A percentile compares a stretch with the other conserved stretches of the same genome.
These are phyloP conservation scores for Zizania latifolia DNA, from an alignment of 176 grass and related monocot species.

Conservation along the genomic window DNA sequence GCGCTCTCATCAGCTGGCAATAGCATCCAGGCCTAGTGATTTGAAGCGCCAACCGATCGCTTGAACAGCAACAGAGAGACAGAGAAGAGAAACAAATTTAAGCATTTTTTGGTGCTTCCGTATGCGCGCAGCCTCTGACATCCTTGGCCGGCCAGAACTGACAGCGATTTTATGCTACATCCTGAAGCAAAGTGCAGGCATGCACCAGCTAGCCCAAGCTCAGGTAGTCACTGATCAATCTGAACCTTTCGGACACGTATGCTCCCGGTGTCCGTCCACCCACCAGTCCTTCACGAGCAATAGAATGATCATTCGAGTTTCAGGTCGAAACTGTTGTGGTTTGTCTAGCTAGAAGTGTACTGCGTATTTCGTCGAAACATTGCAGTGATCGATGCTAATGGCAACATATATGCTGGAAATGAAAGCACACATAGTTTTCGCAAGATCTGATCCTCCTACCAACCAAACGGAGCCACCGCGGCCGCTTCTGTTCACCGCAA, in stretches of 20 bases:
- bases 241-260: background rate
- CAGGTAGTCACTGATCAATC: slow-evolving; percentile 12
- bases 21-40: slow-evolving; percentile 27
- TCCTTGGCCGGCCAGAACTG: background rate
- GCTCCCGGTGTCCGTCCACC: background rate
- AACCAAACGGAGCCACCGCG: background rate
- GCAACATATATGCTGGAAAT: background rate
- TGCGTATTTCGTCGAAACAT: too few relatives aligned
- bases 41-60: slow-evolving; percentile 37
- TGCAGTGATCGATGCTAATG: background rate
- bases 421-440: slow-evolving; percentile 16
- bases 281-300: background rate
- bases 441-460: slow-evolving; percentile 23
- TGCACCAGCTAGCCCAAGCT: slow-evolving; percentile 5
- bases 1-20: background rate
- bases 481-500: slow-evolving; percentile 2
- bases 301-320: background rate
- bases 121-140: background rate
- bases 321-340: background rate
- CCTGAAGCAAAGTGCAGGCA: slow-evolving; percentile 30
- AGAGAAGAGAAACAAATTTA: background rate
- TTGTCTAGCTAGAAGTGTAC: too few relatives aligned
- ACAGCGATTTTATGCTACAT: slow-evolving; percentile 7
- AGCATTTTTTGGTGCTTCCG: slow-evolving; percentile 12
- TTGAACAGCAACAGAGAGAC: background rate